Percentiles rank a stretch among this genome's conserved stretches.
phyloP scores from a whole-genome alignment of 2,329 filamentous ascomycete species.

The Fusarium dlaminii region DNA sequence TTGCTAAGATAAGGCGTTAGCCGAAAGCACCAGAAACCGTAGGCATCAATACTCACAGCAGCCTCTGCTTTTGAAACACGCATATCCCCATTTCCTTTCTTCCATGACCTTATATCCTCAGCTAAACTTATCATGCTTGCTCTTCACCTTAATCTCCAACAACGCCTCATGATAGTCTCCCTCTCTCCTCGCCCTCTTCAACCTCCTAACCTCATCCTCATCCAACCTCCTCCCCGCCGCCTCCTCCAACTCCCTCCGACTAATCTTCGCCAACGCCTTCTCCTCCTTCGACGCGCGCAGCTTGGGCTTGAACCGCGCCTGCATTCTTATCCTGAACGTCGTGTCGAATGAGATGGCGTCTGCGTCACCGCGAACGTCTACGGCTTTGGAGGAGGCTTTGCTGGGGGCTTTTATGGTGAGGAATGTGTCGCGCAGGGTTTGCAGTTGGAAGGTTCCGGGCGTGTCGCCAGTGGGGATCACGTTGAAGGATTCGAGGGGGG shows the following conservation, averaged over 20 bases:
- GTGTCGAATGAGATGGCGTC: conserved; percentile 74
- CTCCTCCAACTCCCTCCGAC: conserved; percentile 83
- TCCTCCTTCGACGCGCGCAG: conserved; percentile 83
- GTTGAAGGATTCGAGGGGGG: conserved; percentile 82
- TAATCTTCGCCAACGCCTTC: conserved; percentile 86
- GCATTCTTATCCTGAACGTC: conserved; percentile 86
- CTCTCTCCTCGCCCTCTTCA: conserved; percentile 85
- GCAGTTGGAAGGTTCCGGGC: conserved; percentile 77
- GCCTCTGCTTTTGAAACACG: neutral
- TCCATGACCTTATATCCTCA: conserved; percentile 27
- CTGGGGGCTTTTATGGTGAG: conserved; percentile 68
- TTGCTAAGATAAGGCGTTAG: neutral
- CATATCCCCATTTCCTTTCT: neutral
- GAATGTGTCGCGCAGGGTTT: conserved; percentile 77
- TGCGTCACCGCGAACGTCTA: conserved; percentile 81
- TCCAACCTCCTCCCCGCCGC: conserved; percentile 79
- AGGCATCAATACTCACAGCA: neutral
- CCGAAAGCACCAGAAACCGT: neutral
- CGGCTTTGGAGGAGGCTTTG: conserved; percentile 58
- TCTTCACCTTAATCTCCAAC: conserved; percentile 88
- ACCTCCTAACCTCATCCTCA: conserved; percentile 84
- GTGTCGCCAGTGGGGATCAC: conserved; percentile 72
- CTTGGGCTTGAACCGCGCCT: conserved; percentile 90
- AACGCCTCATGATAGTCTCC: conserved; percentile 91
- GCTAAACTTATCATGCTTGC: conserved; percentile 86